A percentile compares a stretch with the other conserved stretches of the same genome.
Evolutionary conservation across 116 monocot genomes (phyloP).

Genomic region (Trichopus zeylanicus): DNA sequence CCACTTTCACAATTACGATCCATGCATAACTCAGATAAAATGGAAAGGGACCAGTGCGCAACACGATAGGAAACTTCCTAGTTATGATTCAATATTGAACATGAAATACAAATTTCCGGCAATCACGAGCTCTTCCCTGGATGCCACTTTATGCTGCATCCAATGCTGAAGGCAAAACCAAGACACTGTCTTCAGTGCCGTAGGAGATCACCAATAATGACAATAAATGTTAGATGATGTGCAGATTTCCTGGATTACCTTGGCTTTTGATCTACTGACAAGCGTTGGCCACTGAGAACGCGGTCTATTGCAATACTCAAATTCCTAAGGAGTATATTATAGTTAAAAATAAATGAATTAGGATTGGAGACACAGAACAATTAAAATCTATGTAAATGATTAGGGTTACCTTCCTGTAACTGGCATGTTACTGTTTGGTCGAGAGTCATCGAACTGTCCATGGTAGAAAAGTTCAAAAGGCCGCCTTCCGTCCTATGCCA

Average conservation of each 20-base stretch:
- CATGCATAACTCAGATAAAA: too few relatives aligned
- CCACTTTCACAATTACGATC: too few relatives aligned
- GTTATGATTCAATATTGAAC: too few relatives aligned
- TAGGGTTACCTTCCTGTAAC: slow-evolving; percentile 75
- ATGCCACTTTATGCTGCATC: slow-evolving; percentile 97
- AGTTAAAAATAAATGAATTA: neutral
- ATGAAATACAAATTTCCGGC: too few relatives aligned
- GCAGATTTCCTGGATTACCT: slow-evolving; percentile 27
- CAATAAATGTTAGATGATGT: neutral
- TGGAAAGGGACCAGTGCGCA: too few relatives aligned
- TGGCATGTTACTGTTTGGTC: slow-evolving; percentile 59
- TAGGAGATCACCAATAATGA: neutral
- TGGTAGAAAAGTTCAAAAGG: slow-evolving; percentile 90
- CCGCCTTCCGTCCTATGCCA: slow-evolving; percentile 71
- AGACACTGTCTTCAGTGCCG: neutral
- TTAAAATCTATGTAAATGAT: neutral
- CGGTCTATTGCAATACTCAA: slow-evolving; percentile 79
- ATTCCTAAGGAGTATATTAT: slow-evolving; percentile 38
- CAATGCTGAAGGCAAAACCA: slow-evolving; percentile 48
- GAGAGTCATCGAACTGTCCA: slow-evolving; percentile 91
- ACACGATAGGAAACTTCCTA: too few relatives aligned
- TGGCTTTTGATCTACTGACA: slow-evolving; percentile 50
- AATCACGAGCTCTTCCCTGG: slow-evolving; percentile 23
- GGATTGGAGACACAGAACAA: neutral
- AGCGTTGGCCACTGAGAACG: slow-evolving; percentile 65